Percentiles rank a stretch among this genome's conserved stretches.
Evolutionary conservation across 2,329 filamentous ascomycete genomes (phyloP).

Genomic region (Colletotrichum australisinense): DNA sequence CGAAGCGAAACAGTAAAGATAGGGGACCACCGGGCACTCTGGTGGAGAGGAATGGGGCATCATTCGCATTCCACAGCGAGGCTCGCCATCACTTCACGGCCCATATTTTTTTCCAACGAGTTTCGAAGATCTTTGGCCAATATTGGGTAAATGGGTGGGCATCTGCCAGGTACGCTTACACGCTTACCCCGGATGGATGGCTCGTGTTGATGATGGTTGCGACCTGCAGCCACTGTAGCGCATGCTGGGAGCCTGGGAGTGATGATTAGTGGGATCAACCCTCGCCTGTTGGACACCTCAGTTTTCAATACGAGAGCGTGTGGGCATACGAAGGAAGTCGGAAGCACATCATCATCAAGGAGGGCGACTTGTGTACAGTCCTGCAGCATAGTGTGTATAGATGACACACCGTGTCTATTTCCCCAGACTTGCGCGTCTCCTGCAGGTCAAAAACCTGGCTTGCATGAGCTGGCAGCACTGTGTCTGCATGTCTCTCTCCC

Average conservation of each 20-base stretch:
- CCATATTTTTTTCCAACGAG: slow-evolving; percentile 8
- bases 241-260: neutral
- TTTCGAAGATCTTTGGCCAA: slow-evolving; percentile 4
- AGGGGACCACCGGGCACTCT: slow-evolving; percentile 1
- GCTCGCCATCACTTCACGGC: slow-evolving; percentile 7
- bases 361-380: neutral
- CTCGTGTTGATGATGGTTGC: slow-evolving; percentile 29
- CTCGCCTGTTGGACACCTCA: neutral
- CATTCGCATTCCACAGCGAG: slow-evolving; percentile 20
- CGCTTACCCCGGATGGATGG: slow-evolving; percentile 25
- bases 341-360: neutral
- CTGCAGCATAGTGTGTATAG: neutral
- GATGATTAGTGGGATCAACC: slow-evolving; percentile 20
- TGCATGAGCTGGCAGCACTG: slow-evolving; percentile 24
- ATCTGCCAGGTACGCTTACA: slow-evolving; percentile 17
- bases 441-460: slow-evolving; percentile 16
- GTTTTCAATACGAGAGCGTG: slow-evolving; percentile 18
- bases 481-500: slow-evolving; percentile 16
- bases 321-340: neutral
- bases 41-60: slow-evolving; percentile 1
- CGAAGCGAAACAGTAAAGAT: neutral
- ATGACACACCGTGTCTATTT: neutral
- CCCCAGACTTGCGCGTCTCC: neutral
- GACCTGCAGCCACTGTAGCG: slow-evolving; percentile 32
- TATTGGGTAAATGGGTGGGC: slow-evolving; percentile 23